A percentile compares a stretch with the other conserved stretches of the same genome.
phyloP scores from a whole-genome alignment of 768 basidiomycete species.

The Symmetrospora coprosmae region DNA sequence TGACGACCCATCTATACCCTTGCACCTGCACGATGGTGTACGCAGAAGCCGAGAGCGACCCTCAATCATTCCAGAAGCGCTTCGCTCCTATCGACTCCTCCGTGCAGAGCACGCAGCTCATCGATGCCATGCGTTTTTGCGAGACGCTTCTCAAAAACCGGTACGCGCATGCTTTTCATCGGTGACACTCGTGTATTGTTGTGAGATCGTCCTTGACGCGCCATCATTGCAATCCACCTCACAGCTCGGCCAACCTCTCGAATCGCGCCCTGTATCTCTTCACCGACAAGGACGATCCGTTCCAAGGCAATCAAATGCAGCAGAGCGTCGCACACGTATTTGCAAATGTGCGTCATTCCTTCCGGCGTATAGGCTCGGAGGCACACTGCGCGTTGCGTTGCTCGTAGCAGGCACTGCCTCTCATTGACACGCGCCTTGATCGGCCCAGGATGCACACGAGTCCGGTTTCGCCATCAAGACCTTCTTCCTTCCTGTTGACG shows the following conservation, averaged over 20 bases:
- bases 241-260: slow-evolving; percentile 47
- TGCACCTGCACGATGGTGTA: neutral
- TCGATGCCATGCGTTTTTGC: slow-evolving; percentile 78
- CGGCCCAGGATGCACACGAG: slow-evolving; percentile 51
- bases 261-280: slow-evolving; percentile 87
- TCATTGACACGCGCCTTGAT: neutral
- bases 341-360: slow-evolving; percentile 37
- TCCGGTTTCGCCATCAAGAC: slow-evolving; percentile 67
- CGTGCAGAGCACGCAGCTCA: slow-evolving; percentile 49
- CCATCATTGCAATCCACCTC: slow-evolving; percentile 46
- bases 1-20: neutral
- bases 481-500: slow-evolving; percentile 65
- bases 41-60: slow-evolving; percentile 55
- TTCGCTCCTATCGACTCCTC: slow-evolving; percentile 52
- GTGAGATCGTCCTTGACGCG: slow-evolving; percentile 15
- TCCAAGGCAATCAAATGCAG: slow-evolving; percentile 8
- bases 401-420: neutral
- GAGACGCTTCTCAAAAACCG: slow-evolving; percentile 79
- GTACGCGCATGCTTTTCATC: slow-evolving; percentile 41
- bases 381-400: neutral
- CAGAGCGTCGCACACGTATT: neutral
- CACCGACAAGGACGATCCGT: slow-evolving; percentile 72
- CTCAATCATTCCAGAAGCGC: slow-evolving; percentile 44
- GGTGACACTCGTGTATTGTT: too few relatives aligned
- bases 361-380: neutral